phyloP scores from a whole-genome alignment of 352 stramenopile species.

The Salisapilia sapeloensis region DNA sequence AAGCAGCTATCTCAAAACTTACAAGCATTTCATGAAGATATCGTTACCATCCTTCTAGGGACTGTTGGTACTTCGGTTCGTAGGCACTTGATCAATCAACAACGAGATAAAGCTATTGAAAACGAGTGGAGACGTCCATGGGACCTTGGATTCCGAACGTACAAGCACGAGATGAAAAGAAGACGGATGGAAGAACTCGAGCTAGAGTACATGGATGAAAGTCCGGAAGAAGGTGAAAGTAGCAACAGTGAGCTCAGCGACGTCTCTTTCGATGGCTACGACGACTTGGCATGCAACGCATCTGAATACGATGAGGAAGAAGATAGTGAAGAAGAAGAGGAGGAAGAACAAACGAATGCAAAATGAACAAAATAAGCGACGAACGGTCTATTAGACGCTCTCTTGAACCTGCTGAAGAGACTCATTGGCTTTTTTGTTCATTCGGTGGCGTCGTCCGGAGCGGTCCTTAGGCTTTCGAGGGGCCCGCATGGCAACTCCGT shows the following conservation, averaged over 20 bases:
- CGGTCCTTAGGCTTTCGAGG: conserved; percentile 34
- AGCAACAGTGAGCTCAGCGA: conserved; percentile 71
- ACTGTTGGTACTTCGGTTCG: conserved; percentile 26
- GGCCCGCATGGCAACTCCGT: conserved; percentile 63
- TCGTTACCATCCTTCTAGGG: conserved; percentile 33
- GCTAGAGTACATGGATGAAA: conserved; percentile 3
- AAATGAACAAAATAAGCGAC: too few relatives aligned
- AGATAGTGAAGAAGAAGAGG: conserved; percentile 5
- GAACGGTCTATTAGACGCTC: too few relatives aligned
- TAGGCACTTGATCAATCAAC: conserved; percentile 33
- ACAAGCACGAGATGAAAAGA: conserved; percentile 25
- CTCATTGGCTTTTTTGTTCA: conserved; percentile 1
- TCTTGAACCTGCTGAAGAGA: too few relatives aligned
- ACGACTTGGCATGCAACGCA: conserved; percentile 23
- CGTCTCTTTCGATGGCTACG: conserved; percentile 45
- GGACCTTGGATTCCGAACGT: conserved; percentile 48
- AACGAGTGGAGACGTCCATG: conserved; percentile 40
- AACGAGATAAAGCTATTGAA: conserved; percentile 38
- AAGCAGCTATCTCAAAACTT: conserved; percentile 27
- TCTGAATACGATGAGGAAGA: neutral
- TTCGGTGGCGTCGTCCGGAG: conserved; percentile 5
- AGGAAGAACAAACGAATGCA: conserved; percentile 10
- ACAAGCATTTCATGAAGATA: conserved; percentile 31
- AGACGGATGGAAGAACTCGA: conserved; percentile 15
- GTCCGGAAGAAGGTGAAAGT: conserved; percentile 4